Conservation (phyloP, 176 grass and related monocot species). For the Eragrostis nindensis region DNA sequence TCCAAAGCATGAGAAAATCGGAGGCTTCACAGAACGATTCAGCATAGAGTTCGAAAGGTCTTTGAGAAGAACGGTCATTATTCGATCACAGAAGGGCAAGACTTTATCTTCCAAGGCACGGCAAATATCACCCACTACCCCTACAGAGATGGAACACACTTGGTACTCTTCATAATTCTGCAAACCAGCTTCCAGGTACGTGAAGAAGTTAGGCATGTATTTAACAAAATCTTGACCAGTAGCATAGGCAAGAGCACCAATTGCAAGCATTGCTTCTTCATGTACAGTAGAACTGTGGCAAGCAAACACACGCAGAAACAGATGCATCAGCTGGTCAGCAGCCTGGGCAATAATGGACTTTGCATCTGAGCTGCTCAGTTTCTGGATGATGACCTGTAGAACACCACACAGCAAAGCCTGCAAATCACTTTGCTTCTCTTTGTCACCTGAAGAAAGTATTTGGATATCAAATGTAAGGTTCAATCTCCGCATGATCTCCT, state of each 20-base stretch:
- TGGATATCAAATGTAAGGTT: conserved; percentile 69
- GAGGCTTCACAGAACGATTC: conserved; percentile 78
- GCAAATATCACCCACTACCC: conserved; percentile 87
- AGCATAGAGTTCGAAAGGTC: conserved; percentile 82
- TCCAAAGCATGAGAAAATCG: conserved; percentile 86
- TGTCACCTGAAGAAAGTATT: conserved; percentile 69
- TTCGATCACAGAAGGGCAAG: conserved; percentile 83
- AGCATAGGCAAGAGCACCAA: conserved; percentile 90
- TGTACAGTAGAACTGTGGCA: conserved; percentile 83
- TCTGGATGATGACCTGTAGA: conserved; percentile 91
- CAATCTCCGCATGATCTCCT: conserved; percentile 81
- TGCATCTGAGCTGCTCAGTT: conserved; percentile 71
- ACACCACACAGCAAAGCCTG: conserved; percentile 89
- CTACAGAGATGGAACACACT: conserved; percentile 88
- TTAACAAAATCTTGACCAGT: conserved; percentile 85
- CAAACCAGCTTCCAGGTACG: conserved; percentile 77
- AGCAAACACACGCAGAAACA: conserved; percentile 80
- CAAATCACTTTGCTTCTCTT: conserved; percentile 75
- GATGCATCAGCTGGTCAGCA: conserved; percentile 80
- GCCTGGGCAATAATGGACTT: conserved; percentile 69
- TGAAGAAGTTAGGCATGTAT: conserved; percentile 87
- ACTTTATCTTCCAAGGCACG: conserved; percentile 86
- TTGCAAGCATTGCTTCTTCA: conserved; percentile 95
- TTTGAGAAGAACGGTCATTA: conserved; percentile 89
- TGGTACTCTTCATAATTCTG: conserved; percentile 92